Evolutionary conservation across 2,329 filamentous ascomycete species (phyloP).

Genomic region (Xylaria polymorpha): DNA sequence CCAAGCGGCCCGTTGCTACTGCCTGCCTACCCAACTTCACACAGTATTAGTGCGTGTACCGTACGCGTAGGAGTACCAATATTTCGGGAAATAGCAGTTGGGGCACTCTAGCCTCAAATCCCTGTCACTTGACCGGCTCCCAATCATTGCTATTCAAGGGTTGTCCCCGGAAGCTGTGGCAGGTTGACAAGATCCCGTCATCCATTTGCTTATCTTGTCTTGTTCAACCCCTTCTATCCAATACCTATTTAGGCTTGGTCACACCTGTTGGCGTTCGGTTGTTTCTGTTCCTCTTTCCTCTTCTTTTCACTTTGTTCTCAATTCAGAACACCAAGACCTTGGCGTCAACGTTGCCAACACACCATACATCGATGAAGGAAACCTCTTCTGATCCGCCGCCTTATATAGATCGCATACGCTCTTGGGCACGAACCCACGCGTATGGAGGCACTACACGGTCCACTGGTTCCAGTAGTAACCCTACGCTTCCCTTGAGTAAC

Average conservation of each 20-base stretch:
- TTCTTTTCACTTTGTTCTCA: conserved; percentile 39
- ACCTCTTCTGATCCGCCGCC: conserved; percentile 62
- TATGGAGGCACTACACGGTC: conserved; percentile 63
- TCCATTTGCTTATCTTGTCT: conserved; percentile 31
- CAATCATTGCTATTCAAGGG: conserved; percentile 23
- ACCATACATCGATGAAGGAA: conserved; percentile 69
- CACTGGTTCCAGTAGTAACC: conserved; percentile 53
- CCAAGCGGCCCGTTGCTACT: conserved; percentile 12
- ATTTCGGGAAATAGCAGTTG: conserved; percentile 24
- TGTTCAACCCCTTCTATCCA: conserved; percentile 21
- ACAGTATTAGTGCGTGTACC: conserved; percentile 17
- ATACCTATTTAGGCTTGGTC: conserved; percentile 37
- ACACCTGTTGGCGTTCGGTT: neutral
- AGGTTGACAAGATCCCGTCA: conserved; percentile 32
- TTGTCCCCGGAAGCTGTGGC: conserved; percentile 22
- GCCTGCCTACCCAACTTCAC: neutral
- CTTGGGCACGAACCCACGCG: conserved; percentile 65
- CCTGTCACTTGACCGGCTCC: conserved; percentile 14
- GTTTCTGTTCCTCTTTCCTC: conserved; percentile 11
- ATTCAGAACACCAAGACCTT: conserved; percentile 47
- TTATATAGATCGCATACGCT: conserved; percentile 67
- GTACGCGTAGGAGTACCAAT: neutral
- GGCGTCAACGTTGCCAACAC: conserved; percentile 52
- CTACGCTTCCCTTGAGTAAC: conserved; percentile 56
- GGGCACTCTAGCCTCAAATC: conserved; percentile 16